These are phyloP conservation scores for Triticum urartu DNA, from an alignment of 176 grass and related monocot species.

Conservation along the genomic window DNA sequence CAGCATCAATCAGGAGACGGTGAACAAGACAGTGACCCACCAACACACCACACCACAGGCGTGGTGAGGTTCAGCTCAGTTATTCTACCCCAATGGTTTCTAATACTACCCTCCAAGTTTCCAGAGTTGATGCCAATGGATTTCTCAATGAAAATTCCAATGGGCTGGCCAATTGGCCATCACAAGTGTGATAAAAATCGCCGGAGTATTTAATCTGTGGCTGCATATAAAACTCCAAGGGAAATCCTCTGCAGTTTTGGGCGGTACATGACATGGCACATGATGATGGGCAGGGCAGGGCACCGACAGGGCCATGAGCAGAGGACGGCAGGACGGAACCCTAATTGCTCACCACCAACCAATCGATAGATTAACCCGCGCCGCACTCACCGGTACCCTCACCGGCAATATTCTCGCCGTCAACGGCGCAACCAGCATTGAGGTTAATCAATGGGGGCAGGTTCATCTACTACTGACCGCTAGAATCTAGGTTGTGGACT, in stretches of 20 bases:
- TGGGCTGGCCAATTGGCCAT: not conserved
- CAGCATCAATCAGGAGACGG: slow-evolving; percentile 38
- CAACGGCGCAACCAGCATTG: slow-evolving; percentile 13
- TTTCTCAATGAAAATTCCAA: not conserved
- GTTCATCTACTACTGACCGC: slow-evolving; percentile 6
- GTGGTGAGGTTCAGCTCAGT: not conserved
- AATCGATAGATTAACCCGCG: slow-evolving; percentile 32
- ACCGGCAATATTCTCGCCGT: slow-evolving; percentile 35
- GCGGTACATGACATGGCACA: slow-evolving; percentile 7
- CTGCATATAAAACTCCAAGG: not conserved
- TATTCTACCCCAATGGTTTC: not conserved
- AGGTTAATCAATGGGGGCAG: slow-evolving; percentile 2
- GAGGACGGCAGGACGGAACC: slow-evolving; percentile 26
- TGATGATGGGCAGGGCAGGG: slow-evolving; percentile 10
- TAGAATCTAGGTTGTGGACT: slow-evolving; percentile 20
- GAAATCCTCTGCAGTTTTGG: not conserved
- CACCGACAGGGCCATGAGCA: slow-evolving; percentile 41
- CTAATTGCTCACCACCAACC: slow-evolving; percentile 41
- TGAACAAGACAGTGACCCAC: slow-evolving; percentile 25
- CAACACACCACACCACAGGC: not conserved
- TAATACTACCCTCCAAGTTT: not conserved
- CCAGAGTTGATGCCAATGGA: not conserved
- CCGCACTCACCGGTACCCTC: slow-evolving; percentile 27
- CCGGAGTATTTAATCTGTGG: not conserved
- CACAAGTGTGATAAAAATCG: not conserved